Conservation (phyloP, 2,329 filamentous ascomycete genomes). For the Paraphaeosphaeria sporulosa region DNA sequence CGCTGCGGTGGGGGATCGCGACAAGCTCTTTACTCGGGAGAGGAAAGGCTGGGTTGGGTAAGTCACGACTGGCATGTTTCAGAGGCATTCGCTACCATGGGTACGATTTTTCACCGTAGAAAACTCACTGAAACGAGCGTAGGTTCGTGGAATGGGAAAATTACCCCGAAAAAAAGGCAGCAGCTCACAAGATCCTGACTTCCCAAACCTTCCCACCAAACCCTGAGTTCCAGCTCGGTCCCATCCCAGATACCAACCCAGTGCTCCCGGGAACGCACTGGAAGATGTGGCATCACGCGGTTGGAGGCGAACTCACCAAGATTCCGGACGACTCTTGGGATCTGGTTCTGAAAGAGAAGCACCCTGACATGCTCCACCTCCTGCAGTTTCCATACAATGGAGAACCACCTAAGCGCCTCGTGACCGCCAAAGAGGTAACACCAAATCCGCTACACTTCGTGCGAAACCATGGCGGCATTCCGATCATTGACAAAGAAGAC, state of each 20-base stretch:
- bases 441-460: constrained; percentile 71
- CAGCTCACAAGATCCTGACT: background rate
- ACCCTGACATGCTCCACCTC: constrained; percentile 55
- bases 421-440: constrained; percentile 58
- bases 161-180: background rate
- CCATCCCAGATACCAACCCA: background rate
- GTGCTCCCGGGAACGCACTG: background rate
- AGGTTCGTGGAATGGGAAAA: constrained; percentile 2
- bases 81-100: too few relatives aligned
- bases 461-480: constrained; percentile 76
- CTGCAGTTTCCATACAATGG: constrained; percentile 59
- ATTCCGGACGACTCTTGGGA: constrained; percentile 65
- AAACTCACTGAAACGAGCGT: too few relatives aligned
- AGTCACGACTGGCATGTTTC: background rate
- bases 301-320: background rate
- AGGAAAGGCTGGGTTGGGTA: constrained; percentile 3
- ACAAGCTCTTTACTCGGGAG: background rate
- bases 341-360: constrained; percentile 54
- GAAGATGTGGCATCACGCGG: background rate
- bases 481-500: constrained; percentile 65
- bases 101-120: too few relatives aligned
- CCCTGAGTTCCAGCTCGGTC: constrained; percentile 1
- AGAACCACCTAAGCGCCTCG: constrained; percentile 43
- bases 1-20: background rate
- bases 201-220: background rate